Conservation (phyloP, 2,329 filamentous ascomycete species). For the Apiospora arundinis region DNA sequence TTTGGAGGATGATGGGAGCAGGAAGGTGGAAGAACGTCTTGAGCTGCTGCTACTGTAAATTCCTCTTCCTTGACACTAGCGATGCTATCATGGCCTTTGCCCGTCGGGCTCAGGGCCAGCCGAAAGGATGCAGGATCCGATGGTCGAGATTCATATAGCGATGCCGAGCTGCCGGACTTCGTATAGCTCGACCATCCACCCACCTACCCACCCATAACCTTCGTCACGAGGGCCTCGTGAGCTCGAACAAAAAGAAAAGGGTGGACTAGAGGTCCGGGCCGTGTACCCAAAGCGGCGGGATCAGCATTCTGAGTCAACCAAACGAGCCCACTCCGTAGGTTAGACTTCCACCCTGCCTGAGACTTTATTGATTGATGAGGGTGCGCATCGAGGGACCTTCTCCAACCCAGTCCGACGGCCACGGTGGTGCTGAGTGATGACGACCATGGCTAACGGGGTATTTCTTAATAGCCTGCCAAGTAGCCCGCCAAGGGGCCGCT, state of each 20-base stretch:
- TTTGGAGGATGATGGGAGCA: not conserved
- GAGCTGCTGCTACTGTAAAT: not conserved
- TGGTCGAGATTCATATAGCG: not conserved
- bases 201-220: not conserved
- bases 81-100: not conserved
- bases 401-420: not conserved
- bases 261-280: conserved; percentile 10
- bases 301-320: not conserved
- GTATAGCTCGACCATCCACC: not conserved
- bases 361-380: conserved; percentile 5
- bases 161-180: not conserved
- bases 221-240: not conserved
- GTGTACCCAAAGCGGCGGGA: conserved; percentile 5
- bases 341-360: not conserved
- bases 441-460: not conserved
- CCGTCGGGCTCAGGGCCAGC: not conserved
- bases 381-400: not conserved
- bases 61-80: not conserved
- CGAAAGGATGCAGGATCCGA: not conserved
- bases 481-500: not conserved
- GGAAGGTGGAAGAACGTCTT: not conserved
- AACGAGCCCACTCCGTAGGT: not conserved
- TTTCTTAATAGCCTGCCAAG: not conserved
- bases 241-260: not conserved
- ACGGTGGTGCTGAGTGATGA: not conserved